Percentiles rank a stretch among this genome's conserved stretches.
phyloP scores from a whole-genome alignment of 108 stramenopile species.

The Skeletonema marinoi region DNA sequence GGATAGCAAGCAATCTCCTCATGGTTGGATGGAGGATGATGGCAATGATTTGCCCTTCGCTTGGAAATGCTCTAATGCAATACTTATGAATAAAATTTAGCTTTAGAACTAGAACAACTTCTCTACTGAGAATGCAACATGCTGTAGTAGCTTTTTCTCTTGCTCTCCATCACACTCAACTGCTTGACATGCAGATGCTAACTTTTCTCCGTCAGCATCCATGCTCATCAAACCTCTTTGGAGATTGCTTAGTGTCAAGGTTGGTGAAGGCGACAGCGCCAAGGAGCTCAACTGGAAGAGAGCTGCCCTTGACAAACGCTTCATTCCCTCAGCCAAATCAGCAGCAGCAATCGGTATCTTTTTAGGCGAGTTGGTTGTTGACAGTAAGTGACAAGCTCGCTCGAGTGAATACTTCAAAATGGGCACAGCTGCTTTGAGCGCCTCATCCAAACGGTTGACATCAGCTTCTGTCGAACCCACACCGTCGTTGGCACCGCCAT shows the following conservation, averaged over 20 bases:
- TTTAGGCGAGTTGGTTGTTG: slow-evolving; percentile 12
- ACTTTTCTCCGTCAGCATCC: slow-evolving; percentile 37
- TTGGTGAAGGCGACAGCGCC: slow-evolving; percentile 1
- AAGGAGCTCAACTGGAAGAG: slow-evolving; percentile 28
- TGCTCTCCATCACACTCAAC: slow-evolving; percentile 25
- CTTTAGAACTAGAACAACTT: slow-evolving; percentile 16
- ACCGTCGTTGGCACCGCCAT: slow-evolving; percentile 24
- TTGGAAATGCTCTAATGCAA: no score
- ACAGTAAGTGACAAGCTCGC: slow-evolving; percentile 52
- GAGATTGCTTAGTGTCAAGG: slow-evolving; percentile 13
- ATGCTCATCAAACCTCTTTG: slow-evolving; percentile 32
- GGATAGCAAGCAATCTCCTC: no score
- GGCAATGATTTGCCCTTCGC: no score
- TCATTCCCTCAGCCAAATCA: slow-evolving; percentile 35
- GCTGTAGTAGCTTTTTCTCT: slow-evolving; percentile 23
- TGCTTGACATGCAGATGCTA: slow-evolving; percentile 23
- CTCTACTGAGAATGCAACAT: slow-evolving; percentile 26
- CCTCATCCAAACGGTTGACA: slow-evolving; percentile 27
- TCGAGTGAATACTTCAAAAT: slow-evolving; percentile 49
- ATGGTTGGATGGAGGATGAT: no score
- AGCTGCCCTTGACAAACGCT: slow-evolving; percentile 27
- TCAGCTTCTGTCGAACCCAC: slow-evolving; percentile 38
- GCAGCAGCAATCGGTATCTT: slow-evolving; percentile 27
- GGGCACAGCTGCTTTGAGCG: slow-evolving; percentile 26
- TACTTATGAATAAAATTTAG: background rate